Percentiles rank a stretch among this genome's conserved stretches.
Conservation (phyloP, 208 protist genomes). For the Herpetomonas samuelpessoai region DNA sequence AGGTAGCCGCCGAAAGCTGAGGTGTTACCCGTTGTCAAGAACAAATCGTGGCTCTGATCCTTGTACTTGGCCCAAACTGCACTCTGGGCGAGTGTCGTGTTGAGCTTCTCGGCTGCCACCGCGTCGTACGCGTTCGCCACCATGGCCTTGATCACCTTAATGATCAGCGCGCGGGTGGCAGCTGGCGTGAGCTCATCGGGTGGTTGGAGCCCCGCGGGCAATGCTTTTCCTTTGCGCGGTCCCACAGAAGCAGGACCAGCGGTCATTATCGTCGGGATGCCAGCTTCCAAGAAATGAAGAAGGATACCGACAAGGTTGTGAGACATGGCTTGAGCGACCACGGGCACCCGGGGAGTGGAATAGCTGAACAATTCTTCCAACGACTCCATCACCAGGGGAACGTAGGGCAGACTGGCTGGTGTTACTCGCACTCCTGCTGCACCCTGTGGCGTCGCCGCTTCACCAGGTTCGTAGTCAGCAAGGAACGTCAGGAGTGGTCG, state of each 20-base stretch:
- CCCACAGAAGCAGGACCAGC: conserved; percentile 10
- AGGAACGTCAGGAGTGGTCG: conserved; percentile 37
- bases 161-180: conserved; percentile 73
- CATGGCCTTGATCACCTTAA: conserved; percentile 87
- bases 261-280: conserved; percentile 38
- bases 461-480: not conserved
- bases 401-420: not conserved
- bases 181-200: conserved; percentile 34
- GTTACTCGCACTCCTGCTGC: not conserved
- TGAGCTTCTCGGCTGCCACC: conserved; percentile 25
- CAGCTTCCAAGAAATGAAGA: conserved; percentile 54
- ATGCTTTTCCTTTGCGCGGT: too few species aligned
- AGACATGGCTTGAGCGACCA: conserved; percentile 22
- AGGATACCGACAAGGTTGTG: conserved; percentile 53
- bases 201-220: not conserved
- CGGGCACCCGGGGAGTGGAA: conserved; percentile 6
- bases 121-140: conserved; percentile 36
- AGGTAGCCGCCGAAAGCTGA: conserved; percentile 56
- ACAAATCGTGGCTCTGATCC: conserved; percentile 90
- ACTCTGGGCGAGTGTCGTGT: conserved; percentile 50
- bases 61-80: conserved; percentile 85
- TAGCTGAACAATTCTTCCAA: conserved; percentile 50
- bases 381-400: conserved; percentile 43
- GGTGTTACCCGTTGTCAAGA: conserved; percentile 50
- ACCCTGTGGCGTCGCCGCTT: not conserved